Evolutionary conservation across 1,284 basidiomycete species (phyloP).

Genomic region (Chalciporus sp.): DNA sequence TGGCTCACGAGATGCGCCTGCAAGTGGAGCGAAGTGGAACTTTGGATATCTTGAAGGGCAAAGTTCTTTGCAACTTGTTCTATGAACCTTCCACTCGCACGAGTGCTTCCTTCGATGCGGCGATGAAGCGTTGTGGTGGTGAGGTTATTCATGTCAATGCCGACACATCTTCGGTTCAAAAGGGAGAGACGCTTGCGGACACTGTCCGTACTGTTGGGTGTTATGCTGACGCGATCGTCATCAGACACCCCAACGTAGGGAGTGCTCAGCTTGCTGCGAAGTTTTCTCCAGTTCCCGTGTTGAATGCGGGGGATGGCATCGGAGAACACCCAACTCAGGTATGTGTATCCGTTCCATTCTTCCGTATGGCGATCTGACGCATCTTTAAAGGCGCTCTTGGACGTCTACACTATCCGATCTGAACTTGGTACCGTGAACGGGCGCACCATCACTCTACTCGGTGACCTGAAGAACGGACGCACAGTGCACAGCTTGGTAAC

Average conservation of each 20-base stretch:
- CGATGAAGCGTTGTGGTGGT: slow-evolving; percentile 98
- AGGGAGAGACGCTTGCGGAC: slow-evolving; percentile 94
- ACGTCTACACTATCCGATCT: slow-evolving; percentile 97
- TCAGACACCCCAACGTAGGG: slow-evolving; percentile 94
- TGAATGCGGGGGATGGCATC: slow-evolving; percentile 97
- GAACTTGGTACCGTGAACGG: slow-evolving; percentile 99
- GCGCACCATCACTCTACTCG: slow-evolving; percentile 91
- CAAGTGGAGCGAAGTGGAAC: slow-evolving; percentile 92
- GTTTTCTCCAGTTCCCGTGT: slow-evolving; percentile 91
- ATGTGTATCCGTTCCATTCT: slow-evolving; percentile 22
- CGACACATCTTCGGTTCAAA: slow-evolving; percentile 86
- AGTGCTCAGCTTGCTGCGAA: slow-evolving; percentile 91
- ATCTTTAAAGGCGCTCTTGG: slow-evolving; percentile 73
- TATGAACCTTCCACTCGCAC: slow-evolving; percentile 98
- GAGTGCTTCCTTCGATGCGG: slow-evolving; percentile 96
- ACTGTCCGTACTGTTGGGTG: slow-evolving; percentile 95
- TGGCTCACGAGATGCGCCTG: slow-evolving; percentile 96
- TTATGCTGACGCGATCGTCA: slow-evolving; percentile 94
- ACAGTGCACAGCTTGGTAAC: slow-evolving; percentile 97
- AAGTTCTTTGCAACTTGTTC: slow-evolving; percentile 94
- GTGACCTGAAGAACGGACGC: slow-evolving; percentile 97
- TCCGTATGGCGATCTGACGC: not conserved
- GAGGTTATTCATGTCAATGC: slow-evolving; percentile 87
- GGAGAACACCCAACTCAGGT: slow-evolving; percentile 98
- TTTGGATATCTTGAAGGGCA: slow-evolving; percentile 89